A percentile compares a stretch with the other conserved stretches of the same genome.
Evolutionary conservation across 805 yeast species (phyloP).

Genomic region (Saturnispora saitoi): DNA sequence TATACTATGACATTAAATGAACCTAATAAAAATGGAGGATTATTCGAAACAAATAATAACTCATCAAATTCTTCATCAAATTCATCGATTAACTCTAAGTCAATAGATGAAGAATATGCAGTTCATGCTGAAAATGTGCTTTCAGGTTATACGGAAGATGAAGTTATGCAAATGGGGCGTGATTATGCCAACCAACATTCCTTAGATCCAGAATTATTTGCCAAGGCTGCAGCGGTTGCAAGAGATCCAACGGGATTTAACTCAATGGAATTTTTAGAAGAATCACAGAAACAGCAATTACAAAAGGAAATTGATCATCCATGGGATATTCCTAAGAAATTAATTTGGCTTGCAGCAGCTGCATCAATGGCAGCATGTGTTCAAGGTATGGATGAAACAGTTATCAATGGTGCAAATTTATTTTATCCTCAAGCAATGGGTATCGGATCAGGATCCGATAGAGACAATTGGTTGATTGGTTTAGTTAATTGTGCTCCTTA

Average conservation of each 20-base stretch:
- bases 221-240: conserved; percentile 60
- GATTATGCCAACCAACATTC: conserved; percentile 50
- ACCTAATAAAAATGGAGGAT: background rate
- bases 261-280: conserved; percentile 45
- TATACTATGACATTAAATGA: background rate
- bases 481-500: conserved; percentile 66
- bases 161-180: conserved; percentile 63
- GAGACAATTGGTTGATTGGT: conserved; percentile 52
- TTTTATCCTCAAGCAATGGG: conserved; percentile 52
- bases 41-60: background rate
- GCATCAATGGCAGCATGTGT: conserved; percentile 75
- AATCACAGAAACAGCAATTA: conserved; percentile 46
- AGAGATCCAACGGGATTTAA: conserved; percentile 50
- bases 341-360: conserved; percentile 49
- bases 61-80: background rate
- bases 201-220: conserved; percentile 51
- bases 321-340: conserved; percentile 37
- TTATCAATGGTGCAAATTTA: conserved; percentile 62
- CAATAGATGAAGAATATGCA: background rate
- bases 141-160: conserved; percentile 49
- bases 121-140: conserved; percentile 34
- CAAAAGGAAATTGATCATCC: conserved; percentile 39
- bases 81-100: background rate
- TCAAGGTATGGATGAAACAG: conserved; percentile 76
- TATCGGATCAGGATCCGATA: conserved; percentile 35